Conservation (phyloP, 352 stramenopile genomes). For the Pythium aquatile region DNA sequence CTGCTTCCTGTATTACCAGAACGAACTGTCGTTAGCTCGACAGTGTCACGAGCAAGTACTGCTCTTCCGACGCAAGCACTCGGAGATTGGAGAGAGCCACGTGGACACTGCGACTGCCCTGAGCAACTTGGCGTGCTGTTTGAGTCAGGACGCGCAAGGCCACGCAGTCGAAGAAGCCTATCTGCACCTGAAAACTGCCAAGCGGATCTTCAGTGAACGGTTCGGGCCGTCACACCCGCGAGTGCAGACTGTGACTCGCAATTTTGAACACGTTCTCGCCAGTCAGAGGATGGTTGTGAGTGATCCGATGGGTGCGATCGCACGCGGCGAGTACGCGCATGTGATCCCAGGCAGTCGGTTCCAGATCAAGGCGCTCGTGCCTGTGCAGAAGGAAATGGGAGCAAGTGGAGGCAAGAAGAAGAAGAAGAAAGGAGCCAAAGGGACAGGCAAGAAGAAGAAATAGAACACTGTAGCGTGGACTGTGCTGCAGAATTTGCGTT, state of each 20-base stretch:
- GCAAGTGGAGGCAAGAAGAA: conserved; percentile 22
- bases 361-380: conserved; percentile 64
- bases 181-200: conserved; percentile 51
- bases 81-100: conserved; percentile 31
- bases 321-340: conserved; percentile 52
- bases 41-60: conserved; percentile 59
- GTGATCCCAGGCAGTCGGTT: conserved; percentile 64
- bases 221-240: conserved; percentile 48
- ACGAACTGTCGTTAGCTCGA: conserved; percentile 46
- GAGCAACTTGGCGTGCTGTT: conserved; percentile 74
- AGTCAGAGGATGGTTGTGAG: conserved; percentile 45
- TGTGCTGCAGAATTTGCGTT: no score
- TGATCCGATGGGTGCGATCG: conserved; percentile 41
- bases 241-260: conserved; percentile 42
- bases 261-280: conserved; percentile 41
- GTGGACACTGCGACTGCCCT: conserved; percentile 67
- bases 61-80: conserved; percentile 30
- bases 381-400: conserved; percentile 24
- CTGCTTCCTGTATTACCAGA: conserved; percentile 54
- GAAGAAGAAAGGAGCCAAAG: conserved; percentile 28
- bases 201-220: conserved; percentile 43
- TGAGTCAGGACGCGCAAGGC: conserved; percentile 38
- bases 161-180: conserved; percentile 51
- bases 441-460: conserved; percentile 33
- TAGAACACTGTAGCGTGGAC: conserved; percentile 4